Conservation (phyloP, 2,329 filamentous ascomycete genomes). For the Verticillium zaregamsianum region DNA sequence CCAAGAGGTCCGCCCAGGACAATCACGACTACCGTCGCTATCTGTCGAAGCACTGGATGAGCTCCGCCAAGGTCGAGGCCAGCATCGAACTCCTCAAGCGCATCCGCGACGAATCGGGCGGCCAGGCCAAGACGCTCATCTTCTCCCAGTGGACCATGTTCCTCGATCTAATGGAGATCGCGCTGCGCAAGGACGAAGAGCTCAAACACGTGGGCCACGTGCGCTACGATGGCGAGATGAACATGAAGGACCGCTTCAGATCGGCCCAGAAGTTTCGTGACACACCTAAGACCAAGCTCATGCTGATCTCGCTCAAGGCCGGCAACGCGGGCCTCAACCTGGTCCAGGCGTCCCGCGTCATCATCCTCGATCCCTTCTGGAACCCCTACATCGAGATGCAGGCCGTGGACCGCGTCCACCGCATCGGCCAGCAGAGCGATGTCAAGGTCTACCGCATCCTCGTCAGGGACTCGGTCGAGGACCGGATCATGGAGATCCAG, state of each 20-base stretch:
- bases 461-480: conserved; percentile 75
- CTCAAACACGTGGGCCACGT: conserved; percentile 49
- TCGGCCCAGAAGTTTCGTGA: conserved; percentile 64
- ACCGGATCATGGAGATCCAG: conserved; percentile 77
- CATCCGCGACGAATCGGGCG: conserved; percentile 41
- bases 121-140: conserved; percentile 80
- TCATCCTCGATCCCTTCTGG: conserved; percentile 92
- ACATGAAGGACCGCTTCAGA: conserved; percentile 58
- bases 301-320: conserved; percentile 75
- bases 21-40: conserved; percentile 64
- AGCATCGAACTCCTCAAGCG: conserved; percentile 59
- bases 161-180: conserved; percentile 72
- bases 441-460: conserved; percentile 80
- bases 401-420: conserved; percentile 83
- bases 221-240: conserved; percentile 77
- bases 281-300: conserved; percentile 55
- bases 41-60: conserved; percentile 64
- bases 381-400: conserved; percentile 92
- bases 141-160: conserved; percentile 81
- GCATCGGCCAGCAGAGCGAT: conserved; percentile 72
- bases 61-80: conserved; percentile 72
- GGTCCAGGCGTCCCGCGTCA: conserved; percentile 75
- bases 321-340: conserved; percentile 86
- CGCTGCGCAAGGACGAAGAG: conserved; percentile 50
- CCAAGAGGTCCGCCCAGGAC: conserved; percentile 20